These are phyloP conservation scores for Phytophthora kernoviae DNA, from an alignment of 352 stramenopile genomes.

Conservation along the genomic window DNA sequence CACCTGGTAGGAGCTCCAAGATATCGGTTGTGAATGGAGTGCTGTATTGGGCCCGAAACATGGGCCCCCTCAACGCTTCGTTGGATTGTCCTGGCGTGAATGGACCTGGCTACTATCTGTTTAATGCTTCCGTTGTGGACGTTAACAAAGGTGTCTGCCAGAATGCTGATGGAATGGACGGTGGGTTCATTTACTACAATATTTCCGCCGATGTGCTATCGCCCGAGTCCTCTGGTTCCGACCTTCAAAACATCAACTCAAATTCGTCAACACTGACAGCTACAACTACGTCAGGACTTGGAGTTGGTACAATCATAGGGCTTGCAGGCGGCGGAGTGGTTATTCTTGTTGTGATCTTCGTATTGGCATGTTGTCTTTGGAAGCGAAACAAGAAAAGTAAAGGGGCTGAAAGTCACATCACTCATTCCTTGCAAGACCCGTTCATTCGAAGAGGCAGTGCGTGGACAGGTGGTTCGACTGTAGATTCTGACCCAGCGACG, in stretches of 20 bases:
- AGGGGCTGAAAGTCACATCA: neutral
- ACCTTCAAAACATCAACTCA: no score
- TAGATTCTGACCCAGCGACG: neutral
- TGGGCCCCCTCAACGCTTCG: neutral
- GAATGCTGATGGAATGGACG: neutral
- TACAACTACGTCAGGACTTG: neutral
- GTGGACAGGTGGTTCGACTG: neutral
- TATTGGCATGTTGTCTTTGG: neutral
- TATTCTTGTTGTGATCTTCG: neutral
- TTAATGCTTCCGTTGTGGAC: neutral
- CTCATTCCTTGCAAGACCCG: neutral
- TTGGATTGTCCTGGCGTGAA: neutral
- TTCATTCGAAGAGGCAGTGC: neutral
- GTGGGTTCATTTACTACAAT: conserved; percentile 1
- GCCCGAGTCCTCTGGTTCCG: neutral
- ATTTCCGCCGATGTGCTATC: neutral
- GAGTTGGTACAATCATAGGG: neutral
- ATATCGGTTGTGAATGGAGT: neutral
- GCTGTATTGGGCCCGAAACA: neutral
- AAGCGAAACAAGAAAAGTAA: neutral
- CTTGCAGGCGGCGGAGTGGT: neutral
- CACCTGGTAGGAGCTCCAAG: neutral
- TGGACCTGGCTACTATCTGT: conserved; percentile 1
- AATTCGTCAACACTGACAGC: neutral
- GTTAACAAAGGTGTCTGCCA: neutral